Conservation (phyloP, 1,284 basidiomycete species). For the Fomes fomentarius region DNA sequence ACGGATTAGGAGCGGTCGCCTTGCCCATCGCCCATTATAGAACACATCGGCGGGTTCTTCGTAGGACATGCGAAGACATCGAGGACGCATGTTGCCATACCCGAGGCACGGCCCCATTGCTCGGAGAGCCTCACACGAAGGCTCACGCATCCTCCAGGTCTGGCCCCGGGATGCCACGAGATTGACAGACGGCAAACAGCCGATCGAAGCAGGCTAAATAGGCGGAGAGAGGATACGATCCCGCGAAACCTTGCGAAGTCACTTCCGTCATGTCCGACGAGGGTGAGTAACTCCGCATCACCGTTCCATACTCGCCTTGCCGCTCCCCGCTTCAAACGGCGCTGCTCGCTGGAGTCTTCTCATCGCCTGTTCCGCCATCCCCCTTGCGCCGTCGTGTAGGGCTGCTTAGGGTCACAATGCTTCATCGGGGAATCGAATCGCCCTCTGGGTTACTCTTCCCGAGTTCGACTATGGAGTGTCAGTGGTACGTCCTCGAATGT, state of each 20-base stretch:
- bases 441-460: slow-evolving; percentile 7
- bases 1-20: slow-evolving; percentile 13
- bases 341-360: slow-evolving; percentile 2
- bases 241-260: slow-evolving; percentile 21
- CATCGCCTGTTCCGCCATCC: neutral
- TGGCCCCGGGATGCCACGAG: slow-evolving; percentile 15
- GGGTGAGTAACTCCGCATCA: slow-evolving; percentile 11
- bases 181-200: slow-evolving; percentile 16
- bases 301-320: neutral
- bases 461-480: slow-evolving; percentile 5
- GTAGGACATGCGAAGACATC: slow-evolving; percentile 17
- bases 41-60: slow-evolving; percentile 2
- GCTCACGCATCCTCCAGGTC: slow-evolving; percentile 13
- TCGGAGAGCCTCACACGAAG: slow-evolving; percentile 5
- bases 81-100: slow-evolving; percentile 13
- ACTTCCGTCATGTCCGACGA: slow-evolving; percentile 15
- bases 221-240: slow-evolving; percentile 1
- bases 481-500: slow-evolving; percentile 7
- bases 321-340: slow-evolving; percentile 19
- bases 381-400: neutral
- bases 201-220: slow-evolving; percentile 14
- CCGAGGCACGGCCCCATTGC: slow-evolving; percentile 8
- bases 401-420: slow-evolving; percentile 13
- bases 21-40: slow-evolving; percentile 7
- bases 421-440: slow-evolving; percentile 12